Base-by-base conservation (phyloP, 257 asterid genomes). In the Dorcoceras hygrometricum region DNA sequence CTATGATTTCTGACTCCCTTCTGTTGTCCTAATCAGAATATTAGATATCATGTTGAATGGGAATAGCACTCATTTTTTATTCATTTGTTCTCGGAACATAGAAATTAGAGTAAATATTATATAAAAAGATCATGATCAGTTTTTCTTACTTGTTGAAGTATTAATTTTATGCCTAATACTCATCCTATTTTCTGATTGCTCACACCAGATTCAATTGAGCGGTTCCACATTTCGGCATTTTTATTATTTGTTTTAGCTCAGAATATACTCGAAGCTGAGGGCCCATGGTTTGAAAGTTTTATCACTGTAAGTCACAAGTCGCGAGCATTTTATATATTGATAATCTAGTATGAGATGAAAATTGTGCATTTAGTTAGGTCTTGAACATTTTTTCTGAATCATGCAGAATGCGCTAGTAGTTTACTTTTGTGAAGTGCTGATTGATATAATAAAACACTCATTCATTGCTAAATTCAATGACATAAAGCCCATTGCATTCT, bases 171-270 rank as follows among this genome's bases (percentile, higher is more conserved):
- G 65, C 48, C 69, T 77, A 34, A 78, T 72, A n/a, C 55, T 23
- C 20, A 57, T 74, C 54, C 71, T 50, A 57, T 68, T 39, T 48
- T 61, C 51, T 73, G 57, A 65, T 67, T 76, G 76, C 57, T 67
- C 46, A 6, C 70, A 32, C 61, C 96, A 94, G 98, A 94, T 89
- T 84, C 96, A 25, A 81, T 94, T 53, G 99, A 94, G 82, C 84
- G 99, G 79, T 94, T 94, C 87, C 99, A 94, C 73, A 90, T 94
- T 70, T 81, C 84, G 19, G 96, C 98, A 71, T 94, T 90, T 78
- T 77, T 94, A 73, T 75, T 94, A 80, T 90, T 89, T 79, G 98
- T 94, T 82, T 84, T 94, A 74, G 99, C 98, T 78, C 98, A 94
- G 75, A 94, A 90, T 70, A 84, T 94, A 71, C 87, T 78, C 58